Base-by-base conservation (phyloP, 1,284 basidiomycete genomes). In the Ceraceosorus guamensis region DNA sequence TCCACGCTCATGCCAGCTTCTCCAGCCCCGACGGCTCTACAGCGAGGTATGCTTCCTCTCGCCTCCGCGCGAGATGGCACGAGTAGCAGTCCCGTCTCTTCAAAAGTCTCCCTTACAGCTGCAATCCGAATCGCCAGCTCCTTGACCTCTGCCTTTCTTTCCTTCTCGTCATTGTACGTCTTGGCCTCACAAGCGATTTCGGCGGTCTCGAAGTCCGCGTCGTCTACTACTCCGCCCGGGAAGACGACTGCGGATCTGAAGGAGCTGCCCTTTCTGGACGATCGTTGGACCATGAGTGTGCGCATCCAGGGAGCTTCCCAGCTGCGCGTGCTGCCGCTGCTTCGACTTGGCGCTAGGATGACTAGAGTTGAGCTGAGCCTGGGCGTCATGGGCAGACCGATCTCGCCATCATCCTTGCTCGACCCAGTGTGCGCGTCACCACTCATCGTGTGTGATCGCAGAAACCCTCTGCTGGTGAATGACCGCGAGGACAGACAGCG, bases 181-280 rank as follows among this genome's bases (percentile, higher is more conserved):
- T 60, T 62, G 0, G 57, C 57, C 52, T 68, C 61, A 24, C 24
- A 24, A 24, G 24, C 24, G 24, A 24, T 24, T 2, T 3, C 24
- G 24, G 24, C 24, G 24, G 24, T 24, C 24, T 24, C 24, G 16
- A 11, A 41, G 43, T 72, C 68, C 8, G 63, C 59, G 1, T 64
- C 31, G 33, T 72, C 70, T 30, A 72, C 62, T 3, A 63, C 66
- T 6, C 70, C 70, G 31, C 70, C 70, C 7, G 70, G 70, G 31
- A 72, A 72, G n/a, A 72, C 70, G 37, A 68, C 64, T 6, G 70
- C 70, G 4, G 66, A 68, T 6, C 68, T 56, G 56, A 72, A 72
- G 50, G 66, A 69, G 2, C 64, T 66, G 11, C 67, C 67, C 18
- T 65, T 55, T 6, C 68, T 50, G 0, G 68, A 64, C 0, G 66